A percentile compares a stretch with the other conserved stretches of the same genome.
Conservation (phyloP, 2,329 filamentous ascomycete species). For the Trichoderma citrinoviride region DNA sequence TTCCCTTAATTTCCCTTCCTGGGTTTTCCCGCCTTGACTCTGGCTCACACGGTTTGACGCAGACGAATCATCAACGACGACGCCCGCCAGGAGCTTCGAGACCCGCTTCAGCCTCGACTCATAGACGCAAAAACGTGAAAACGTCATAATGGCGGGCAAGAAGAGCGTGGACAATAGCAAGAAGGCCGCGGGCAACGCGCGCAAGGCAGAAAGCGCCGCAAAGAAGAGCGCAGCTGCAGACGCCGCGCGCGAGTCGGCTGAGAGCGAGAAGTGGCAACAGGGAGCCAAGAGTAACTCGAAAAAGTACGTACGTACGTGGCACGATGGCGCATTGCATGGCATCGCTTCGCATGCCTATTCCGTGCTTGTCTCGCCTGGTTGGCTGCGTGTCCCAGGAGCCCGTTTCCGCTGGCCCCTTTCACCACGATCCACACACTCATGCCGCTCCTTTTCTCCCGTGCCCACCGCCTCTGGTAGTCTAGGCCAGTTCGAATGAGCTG, state of each 20-base stretch:
- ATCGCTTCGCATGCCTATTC: background rate
- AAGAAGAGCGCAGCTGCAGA: slow-evolving; percentile 72
- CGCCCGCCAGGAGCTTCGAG: background rate
- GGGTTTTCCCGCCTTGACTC: background rate
- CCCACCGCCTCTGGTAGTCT: slow-evolving; percentile 10
- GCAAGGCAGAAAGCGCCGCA: slow-evolving; percentile 86
- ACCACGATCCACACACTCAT: background rate
- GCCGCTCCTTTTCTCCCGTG: background rate
- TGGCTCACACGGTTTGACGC: slow-evolving; percentile 16
- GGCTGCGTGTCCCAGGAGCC: slow-evolving; percentile 8
- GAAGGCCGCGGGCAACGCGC: slow-evolving; percentile 84
- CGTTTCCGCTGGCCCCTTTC: background rate
- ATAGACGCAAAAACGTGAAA: background rate
- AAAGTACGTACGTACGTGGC: slow-evolving; percentile 61
- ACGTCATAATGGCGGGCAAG: slow-evolving; percentile 63
- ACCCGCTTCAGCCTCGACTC: slow-evolving; percentile 1
- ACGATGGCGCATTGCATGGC: background rate
- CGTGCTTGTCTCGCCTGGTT: background rate
- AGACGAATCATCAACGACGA: slow-evolving; percentile 3
- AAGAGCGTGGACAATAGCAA: slow-evolving; percentile 79
- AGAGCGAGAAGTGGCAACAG: slow-evolving; percentile 77
- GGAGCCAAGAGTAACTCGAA: slow-evolving; percentile 82
- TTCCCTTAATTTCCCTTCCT: slow-evolving; percentile 16
- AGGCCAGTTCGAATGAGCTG: background rate
- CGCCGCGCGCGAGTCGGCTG: slow-evolving; percentile 61